Evolutionary conservation across 148 eudicot genomes (phyloP).

Genomic region (Mesembryanthemum crystallinum): DNA sequence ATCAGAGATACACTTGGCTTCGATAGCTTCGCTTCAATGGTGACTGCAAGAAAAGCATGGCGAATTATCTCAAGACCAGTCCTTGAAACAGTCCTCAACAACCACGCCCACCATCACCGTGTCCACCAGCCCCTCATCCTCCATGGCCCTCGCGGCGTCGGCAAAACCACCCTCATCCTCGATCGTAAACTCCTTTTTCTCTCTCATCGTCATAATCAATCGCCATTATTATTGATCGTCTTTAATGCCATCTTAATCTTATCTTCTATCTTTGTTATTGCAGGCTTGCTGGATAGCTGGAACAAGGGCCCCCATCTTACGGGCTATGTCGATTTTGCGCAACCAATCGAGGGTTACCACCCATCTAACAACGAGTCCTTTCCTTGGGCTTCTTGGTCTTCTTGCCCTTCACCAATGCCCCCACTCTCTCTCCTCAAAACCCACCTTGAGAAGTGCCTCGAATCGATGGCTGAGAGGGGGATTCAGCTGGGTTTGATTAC

Average conservation of each 20-base stretch:
- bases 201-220: too few species aligned
- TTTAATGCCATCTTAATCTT: too few species aligned
- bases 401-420: constrained; percentile 51
- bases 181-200: too few species aligned
- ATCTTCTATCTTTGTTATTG: too few species aligned
- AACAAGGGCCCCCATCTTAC: constrained; percentile 81
- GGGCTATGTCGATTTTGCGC: constrained; percentile 80
- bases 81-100: constrained; percentile 77
- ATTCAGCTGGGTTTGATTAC: constrained; percentile 63
- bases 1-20: too few species aligned
- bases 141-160: constrained; percentile 95
- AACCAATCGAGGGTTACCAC: constrained; percentile 56
- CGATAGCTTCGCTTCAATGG: not conserved
- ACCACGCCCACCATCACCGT: constrained; percentile 83
- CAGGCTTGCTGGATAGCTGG: constrained; percentile 76
- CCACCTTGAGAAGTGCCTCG: constrained; percentile 67
- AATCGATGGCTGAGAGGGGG: constrained; percentile 64
- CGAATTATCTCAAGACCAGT: constrained; percentile 63
- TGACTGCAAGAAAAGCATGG: constrained; percentile 55
- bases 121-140: constrained; percentile 86
- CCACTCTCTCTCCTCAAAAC: constrained; percentile 42
- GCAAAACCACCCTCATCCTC: constrained; percentile 92
- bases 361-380: constrained; percentile 67
- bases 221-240: too few species aligned
- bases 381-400: constrained; percentile 65